Base-by-base conservation (phyloP, 2,329 filamentous ascomycete genomes). In the Chaetothyriales sp. region DNA sequence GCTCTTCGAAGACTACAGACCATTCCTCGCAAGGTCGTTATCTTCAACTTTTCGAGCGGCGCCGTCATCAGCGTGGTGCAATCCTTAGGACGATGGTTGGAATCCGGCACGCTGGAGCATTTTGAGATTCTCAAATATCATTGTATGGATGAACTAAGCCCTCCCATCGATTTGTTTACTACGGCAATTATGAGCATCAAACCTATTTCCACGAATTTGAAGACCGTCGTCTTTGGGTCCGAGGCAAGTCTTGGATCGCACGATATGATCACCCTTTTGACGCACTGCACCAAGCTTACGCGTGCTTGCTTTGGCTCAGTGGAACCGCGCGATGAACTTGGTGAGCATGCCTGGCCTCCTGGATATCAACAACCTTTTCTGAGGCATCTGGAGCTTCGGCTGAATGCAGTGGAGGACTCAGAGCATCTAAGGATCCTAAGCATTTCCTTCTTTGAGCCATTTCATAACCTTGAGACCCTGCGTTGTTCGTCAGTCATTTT, bases 1-100 rank as follows among this genome's bases (percentile, higher is more conserved):
- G 68, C 43, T 53, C 64, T 46, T 57, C 62, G 44, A 68, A 65
- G 53, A 61, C 69, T 51, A 57, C 63, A 42, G 62, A 60, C 44
- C 64, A 67, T 15, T 62, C 66, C 46, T 61, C 61, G 5, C 59
- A 61, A 54, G 57, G 69, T 25, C 64, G 62, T 28, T 26, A 22
- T 19, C 32, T 42, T 32, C 18, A 20, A 39, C 3, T 36, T 47
- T 18, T 26, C 44, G 60, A 59, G 51, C 47, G 53, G 36, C 61
- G 60, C 56, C 12, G 44, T 59, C 53, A 39, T 49, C 61, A 39
- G 59, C 39, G 39, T 50, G 28, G 28, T 45, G 46, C 39, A 22
- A 43, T 49, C 19, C 20, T 22, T 15, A 48, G 47, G 43, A 43
- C 26, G 19, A 26, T 44, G 15, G 39, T 49, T 20, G 44, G 47